Conservation (phyloP, 1,284 basidiomycete genomes). For the Fomitopsis palustris region DNA sequence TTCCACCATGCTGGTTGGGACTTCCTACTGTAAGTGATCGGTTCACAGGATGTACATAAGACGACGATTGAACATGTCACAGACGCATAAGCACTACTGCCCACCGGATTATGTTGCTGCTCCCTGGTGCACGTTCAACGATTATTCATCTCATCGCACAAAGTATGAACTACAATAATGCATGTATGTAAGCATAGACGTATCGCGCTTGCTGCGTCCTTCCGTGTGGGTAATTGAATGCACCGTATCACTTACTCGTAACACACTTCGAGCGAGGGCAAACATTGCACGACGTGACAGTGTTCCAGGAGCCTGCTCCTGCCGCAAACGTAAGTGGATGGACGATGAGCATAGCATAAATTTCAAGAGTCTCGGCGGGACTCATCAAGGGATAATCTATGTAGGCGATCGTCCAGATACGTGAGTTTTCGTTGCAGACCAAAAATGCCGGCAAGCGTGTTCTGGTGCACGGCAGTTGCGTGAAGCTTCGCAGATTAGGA, state of each 20-base stretch:
- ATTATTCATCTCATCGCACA: background rate
- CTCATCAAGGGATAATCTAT: background rate
- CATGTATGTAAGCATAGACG: background rate
- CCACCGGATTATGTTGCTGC: background rate
- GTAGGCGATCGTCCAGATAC: background rate
- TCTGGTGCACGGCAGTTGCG: background rate
- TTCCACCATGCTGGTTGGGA: slow-evolving; percentile 87
- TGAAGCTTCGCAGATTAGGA: background rate
- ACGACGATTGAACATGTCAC: background rate
- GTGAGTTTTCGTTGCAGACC: too few relatives aligned
- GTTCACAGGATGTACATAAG: background rate
- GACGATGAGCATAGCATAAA: background rate
- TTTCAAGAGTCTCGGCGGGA: background rate
- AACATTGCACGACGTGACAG: too few relatives aligned
- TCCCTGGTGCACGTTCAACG: background rate
- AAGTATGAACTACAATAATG: background rate
- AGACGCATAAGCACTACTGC: background rate
- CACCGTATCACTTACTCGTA: too few relatives aligned
- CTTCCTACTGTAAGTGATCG: slow-evolving; percentile 77
- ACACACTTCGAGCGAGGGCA: too few relatives aligned
- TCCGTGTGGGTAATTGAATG: background rate
- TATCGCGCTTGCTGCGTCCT: background rate
- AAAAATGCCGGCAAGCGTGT: too few relatives aligned
- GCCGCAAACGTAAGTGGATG: background rate
- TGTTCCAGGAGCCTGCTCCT: too few relatives aligned